Evolutionary conservation across 2,329 filamentous ascomycete species (phyloP).

Genomic region (Phyllosticta citriasiana): DNA sequence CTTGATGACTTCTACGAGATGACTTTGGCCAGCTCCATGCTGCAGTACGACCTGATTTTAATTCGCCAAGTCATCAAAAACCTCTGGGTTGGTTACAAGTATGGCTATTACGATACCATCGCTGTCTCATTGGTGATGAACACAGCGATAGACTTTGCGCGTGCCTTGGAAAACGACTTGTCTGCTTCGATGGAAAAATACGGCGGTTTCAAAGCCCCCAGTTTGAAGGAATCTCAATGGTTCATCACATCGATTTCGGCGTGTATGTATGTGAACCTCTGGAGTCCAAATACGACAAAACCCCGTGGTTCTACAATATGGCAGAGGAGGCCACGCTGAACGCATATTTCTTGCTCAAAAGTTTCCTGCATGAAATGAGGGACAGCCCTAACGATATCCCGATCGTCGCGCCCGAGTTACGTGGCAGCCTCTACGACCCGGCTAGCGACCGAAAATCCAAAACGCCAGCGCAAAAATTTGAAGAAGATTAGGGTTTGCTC

Average conservation of each 20-base stretch:
- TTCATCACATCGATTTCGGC: not conserved
- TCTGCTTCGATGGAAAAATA: slow-evolving; percentile 8
- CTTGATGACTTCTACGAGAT: slow-evolving; percentile 10
- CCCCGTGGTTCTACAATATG: slow-evolving; percentile 14
- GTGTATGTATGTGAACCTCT: not conserved
- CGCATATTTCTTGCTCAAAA: slow-evolving; percentile 14
- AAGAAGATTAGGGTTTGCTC: slow-evolving; percentile 21
- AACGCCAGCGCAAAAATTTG: slow-evolving; percentile 21
- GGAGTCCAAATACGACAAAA: slow-evolving; percentile 12
- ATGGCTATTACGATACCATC: slow-evolving; percentile 12
- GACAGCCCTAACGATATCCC: slow-evolving; percentile 16
- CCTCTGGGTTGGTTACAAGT: slow-evolving; percentile 16
- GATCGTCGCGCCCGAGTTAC: slow-evolving; percentile 18
- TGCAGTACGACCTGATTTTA: slow-evolving; percentile 12
- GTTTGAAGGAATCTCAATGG: not conserved
- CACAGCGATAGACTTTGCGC: slow-evolving; percentile 15
- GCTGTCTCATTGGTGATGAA: slow-evolving; percentile 16
- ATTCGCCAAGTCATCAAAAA: slow-evolving; percentile 18
- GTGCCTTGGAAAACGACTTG: slow-evolving; percentile 13
- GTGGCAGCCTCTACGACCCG: slow-evolving; percentile 22
- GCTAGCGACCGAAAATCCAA: slow-evolving; percentile 20
- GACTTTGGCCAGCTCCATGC: slow-evolving; percentile 11
- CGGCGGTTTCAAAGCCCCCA: slow-evolving; percentile 1
- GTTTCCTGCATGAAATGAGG: slow-evolving; percentile 14
- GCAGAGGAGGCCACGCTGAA: slow-evolving; percentile 2